Conservation (phyloP, 2,329 filamentous ascomycete species). For the Fusarium illudens region DNA sequence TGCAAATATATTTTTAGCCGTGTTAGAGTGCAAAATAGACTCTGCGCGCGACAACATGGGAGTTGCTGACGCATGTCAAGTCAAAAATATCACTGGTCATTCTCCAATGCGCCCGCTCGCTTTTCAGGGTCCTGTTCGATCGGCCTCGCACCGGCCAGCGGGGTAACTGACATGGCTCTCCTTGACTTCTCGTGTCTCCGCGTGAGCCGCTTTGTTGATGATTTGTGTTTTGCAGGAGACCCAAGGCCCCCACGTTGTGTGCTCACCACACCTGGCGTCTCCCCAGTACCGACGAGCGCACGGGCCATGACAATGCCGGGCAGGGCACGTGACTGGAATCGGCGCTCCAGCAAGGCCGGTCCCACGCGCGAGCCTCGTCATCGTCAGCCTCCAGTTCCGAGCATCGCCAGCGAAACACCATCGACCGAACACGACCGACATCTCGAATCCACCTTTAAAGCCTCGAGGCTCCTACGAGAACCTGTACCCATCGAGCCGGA, state of each 20-base stretch:
- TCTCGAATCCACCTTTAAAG: background rate
- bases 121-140: slow-evolving; percentile 29
- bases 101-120: slow-evolving; percentile 10
- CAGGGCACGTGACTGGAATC: slow-evolving; percentile 27
- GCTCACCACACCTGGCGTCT: slow-evolving; percentile 20
- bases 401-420: slow-evolving; percentile 25
- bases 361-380: slow-evolving; percentile 41
- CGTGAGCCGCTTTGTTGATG: slow-evolving; percentile 25
- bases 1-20: slow-evolving; percentile 2
- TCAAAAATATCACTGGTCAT: slow-evolving; percentile 17
- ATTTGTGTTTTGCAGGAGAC: slow-evolving; percentile 28
- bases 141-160: slow-evolving; percentile 32
- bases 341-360: slow-evolving; percentile 26
- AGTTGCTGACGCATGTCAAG: background rate
- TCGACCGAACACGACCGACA: slow-evolving; percentile 8
- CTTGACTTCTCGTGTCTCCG: slow-evolving; percentile 20
- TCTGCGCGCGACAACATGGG: slow-evolving; percentile 1
- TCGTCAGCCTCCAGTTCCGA: slow-evolving; percentile 34
- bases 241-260: slow-evolving; percentile 1
- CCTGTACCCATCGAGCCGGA: background rate
- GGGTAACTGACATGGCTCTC: slow-evolving; percentile 35
- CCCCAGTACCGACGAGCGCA: background rate
- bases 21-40: slow-evolving; percentile 7
- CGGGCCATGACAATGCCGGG: background rate
- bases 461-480: background rate